A percentile compares a stretch with the other conserved stretches of the same genome.
These are phyloP conservation scores for Grifola frondosa DNA, from an alignment of 1,284 basidiomycete genomes.

Conservation along the genomic window DNA sequence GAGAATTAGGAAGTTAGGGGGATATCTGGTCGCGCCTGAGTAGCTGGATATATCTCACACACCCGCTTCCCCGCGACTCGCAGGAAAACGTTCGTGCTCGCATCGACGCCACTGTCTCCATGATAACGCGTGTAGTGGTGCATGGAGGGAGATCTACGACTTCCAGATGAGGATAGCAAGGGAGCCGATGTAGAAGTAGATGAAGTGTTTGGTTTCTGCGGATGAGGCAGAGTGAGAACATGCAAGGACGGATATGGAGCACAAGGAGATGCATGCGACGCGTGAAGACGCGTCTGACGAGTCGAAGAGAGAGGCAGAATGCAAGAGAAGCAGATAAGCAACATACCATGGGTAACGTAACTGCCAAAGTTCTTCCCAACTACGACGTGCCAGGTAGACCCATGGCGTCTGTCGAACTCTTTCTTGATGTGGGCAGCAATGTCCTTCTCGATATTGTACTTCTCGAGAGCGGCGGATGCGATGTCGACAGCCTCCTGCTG, in stretches of 20 bases:
- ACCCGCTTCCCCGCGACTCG: too few relatives aligned
- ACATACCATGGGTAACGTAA: constrained; percentile 94
- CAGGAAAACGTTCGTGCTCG: too few relatives aligned
- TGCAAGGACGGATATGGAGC: constrained; percentile 3
- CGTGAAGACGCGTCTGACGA: background rate
- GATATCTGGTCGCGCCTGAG: too few relatives aligned
- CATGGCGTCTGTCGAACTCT: constrained; percentile 90
- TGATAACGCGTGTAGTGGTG: too few relatives aligned
- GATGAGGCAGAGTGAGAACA: constrained; percentile 12
- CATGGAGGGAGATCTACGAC: constrained; percentile 54
- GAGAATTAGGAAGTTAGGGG: too few relatives aligned
- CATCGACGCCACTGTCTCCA: too few relatives aligned
- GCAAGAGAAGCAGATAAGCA: constrained; percentile 9
- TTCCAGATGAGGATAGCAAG: constrained; percentile 95
- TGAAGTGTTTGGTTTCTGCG: constrained; percentile 93
- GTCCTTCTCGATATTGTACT: constrained; percentile 95
- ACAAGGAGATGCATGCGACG: constrained; percentile 12
- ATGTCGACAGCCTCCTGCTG: constrained; percentile 91
- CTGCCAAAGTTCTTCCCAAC: constrained; percentile 98
- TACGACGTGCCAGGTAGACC: constrained; percentile 96
- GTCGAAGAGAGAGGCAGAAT: background rate
- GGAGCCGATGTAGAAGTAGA: constrained; percentile 92
- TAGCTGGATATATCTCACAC: too few relatives aligned
- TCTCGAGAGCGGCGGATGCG: constrained; percentile 81
- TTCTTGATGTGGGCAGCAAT: constrained; percentile 98